Base-by-base conservation (phyloP, 2,329 filamentous ascomycete genomes). In the Thelonectria olida region DNA sequence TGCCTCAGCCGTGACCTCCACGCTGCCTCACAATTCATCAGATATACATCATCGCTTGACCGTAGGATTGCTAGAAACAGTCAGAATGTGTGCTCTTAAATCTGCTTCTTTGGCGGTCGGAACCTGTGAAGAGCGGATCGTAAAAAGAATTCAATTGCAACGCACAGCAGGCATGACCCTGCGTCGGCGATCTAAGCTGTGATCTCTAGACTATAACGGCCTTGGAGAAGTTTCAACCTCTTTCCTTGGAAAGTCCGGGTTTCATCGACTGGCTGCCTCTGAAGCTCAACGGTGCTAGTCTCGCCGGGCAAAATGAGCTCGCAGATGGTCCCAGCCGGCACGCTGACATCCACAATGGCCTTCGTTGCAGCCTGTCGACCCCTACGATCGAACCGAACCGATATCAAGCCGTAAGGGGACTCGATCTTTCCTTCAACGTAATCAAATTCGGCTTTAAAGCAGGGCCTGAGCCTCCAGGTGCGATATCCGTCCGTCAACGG, bases 381-480 rank as follows among this genome's bases (percentile, higher is more conserved):
- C 42, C 60, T 57, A 1, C 70, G 67, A 12, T 69, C 66, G 23
- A 70, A 72, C 0, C 51, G 50, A 25, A 72, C 62, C 15, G 54
- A 61, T 39, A 80, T 79, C 44, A 65, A 62, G 6, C 66, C 79
- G 65, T 79, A 80, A 1, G 78, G 78, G 47, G 73, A 79, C 19
- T 79, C 74, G 7, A 80, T 68, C 10, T 66, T 72, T 2, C 78
- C 79, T 55, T 76, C 68, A 0, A 80, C 76, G 20, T 67, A 58
- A 8, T 72, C 65, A 61, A 82, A 82, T 65, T 82, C 80, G 0
- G 73, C 70, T 19, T 72, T 73, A 54, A 79, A 70, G 15, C 77
- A 77, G 3, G 79, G 79, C 55, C 72, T 73, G 7, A 82, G 63
- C 27, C 64, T 75, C 68, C 78, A 82, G 1, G 74, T 76, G 36